A percentile compares a stretch with the other conserved stretches of the same genome.
These are phyloP conservation scores for Talaromyces nanjingensis DNA, from an alignment of 495 filamentous ascomycete species.

Conservation along the genomic window DNA sequence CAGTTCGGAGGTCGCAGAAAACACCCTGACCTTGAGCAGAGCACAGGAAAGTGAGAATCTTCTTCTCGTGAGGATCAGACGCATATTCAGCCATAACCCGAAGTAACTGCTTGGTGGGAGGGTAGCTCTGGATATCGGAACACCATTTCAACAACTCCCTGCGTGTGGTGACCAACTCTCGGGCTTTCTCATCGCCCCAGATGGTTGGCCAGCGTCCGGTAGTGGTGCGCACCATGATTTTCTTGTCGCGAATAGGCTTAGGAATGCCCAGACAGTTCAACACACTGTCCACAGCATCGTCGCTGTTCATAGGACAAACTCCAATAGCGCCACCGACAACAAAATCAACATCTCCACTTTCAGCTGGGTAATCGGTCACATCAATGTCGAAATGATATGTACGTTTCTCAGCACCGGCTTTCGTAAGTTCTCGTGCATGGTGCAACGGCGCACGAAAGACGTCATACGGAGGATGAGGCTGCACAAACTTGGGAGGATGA, in stretches of 20 bases:
- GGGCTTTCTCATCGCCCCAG: constrained; percentile 85
- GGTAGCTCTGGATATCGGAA: constrained; percentile 83
- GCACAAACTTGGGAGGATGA: constrained; percentile 82
- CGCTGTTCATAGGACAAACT: constrained; percentile 79
- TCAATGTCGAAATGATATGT: constrained; percentile 97
- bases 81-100: constrained; percentile 84
- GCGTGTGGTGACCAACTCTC: constrained; percentile 79
- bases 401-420: constrained; percentile 86
- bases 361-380: constrained; percentile 88
- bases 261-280: constrained; percentile 75
- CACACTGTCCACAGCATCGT: constrained; percentile 70
- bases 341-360: constrained; percentile 78
- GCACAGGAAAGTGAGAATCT: constrained; percentile 76
- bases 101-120: constrained; percentile 82
- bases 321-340: constrained; percentile 95
- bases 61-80: constrained; percentile 71
- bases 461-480: constrained; percentile 89
- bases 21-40: constrained; percentile 87
- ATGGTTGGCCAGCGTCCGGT: constrained; percentile 93
- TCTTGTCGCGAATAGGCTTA: constrained; percentile 70
- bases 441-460: constrained; percentile 82
- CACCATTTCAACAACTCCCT: constrained; percentile 93
- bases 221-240: constrained; percentile 66
- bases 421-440: constrained; percentile 78
- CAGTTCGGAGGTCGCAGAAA: constrained; percentile 93